Conservation (phyloP, 768 basidiomycete species). For the Leccinum variicolor region DNA sequence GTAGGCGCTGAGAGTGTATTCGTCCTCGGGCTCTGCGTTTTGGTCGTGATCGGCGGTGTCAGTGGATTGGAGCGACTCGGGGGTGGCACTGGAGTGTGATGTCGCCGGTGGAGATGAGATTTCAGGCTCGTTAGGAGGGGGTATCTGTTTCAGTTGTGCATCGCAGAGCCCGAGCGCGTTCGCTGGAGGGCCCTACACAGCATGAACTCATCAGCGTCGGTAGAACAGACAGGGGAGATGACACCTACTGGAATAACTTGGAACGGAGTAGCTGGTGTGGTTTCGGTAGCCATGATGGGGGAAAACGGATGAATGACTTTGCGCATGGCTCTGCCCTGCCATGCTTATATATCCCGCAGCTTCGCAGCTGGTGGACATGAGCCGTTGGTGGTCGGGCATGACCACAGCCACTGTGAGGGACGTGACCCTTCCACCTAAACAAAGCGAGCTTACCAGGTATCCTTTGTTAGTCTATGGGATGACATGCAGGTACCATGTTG, state of each 20-base stretch:
- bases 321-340: neutral
- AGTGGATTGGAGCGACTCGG: neutral
- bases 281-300: constrained; percentile 8
- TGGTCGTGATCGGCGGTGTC: neutral
- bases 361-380: constrained; percentile 1
- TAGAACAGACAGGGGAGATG: neutral
- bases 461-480: neutral
- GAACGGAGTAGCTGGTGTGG: neutral
- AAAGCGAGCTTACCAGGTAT: neutral
- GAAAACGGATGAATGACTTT: no score
- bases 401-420: constrained; percentile 2
- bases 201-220: neutral
- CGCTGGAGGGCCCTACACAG: constrained; percentile 10
- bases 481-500: neutral
- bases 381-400: neutral
- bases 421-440: neutral
- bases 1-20: constrained; percentile 40
- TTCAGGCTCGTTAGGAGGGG: neutral
- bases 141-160: neutral
- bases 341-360: constrained; percentile 12
- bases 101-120: neutral
- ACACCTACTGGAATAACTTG: constrained; percentile 8
- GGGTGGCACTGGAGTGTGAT: neutral
- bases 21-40: constrained; percentile 26
- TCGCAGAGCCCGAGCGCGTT: neutral